Evolutionary conservation across 495 filamentous ascomycete genomes (phyloP).

Genomic region (Beverwykella pulmonaria): DNA sequence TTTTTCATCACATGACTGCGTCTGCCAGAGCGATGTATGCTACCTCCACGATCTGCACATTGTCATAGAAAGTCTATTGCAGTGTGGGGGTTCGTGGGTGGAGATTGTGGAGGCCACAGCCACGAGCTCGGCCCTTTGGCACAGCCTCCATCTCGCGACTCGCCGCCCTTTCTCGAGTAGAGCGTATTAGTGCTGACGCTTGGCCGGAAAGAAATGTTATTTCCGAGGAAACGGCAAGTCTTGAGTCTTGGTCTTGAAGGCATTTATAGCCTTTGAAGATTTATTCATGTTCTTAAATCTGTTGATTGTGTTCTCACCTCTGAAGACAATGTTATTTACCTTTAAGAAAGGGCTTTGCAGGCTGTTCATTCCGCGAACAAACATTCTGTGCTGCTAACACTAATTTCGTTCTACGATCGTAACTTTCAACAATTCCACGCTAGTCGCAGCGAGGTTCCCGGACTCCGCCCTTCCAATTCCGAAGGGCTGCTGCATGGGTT

Average conservation of each 20-base stretch:
- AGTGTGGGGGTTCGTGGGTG: background rate
- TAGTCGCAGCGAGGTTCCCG: background rate
- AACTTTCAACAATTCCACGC: background rate
- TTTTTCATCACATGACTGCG: no score
- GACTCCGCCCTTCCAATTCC: background rate
- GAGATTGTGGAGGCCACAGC: background rate
- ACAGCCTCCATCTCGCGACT: background rate
- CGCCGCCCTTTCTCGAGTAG: background rate
- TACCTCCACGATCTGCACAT: no score
- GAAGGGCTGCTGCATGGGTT: background rate
- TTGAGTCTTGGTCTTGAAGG: no score
- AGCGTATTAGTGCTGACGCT: background rate
- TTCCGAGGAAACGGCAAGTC: background rate
- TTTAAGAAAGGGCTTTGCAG: no score
- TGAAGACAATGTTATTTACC: no score
- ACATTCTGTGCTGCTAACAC: background rate
- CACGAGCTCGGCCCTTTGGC: background rate
- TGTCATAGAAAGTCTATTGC: no score
- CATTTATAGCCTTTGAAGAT: no score
- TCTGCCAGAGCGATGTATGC: no score
- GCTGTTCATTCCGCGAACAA: background rate
- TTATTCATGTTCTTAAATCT: no score
- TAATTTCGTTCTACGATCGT: background rate
- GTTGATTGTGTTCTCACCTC: no score
- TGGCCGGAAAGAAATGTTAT: background rate